These are phyloP conservation scores for Hymenoscyphus repandus DNA, from an alignment of 2,329 filamentous ascomycete species.

Conservation along the genomic window DNA sequence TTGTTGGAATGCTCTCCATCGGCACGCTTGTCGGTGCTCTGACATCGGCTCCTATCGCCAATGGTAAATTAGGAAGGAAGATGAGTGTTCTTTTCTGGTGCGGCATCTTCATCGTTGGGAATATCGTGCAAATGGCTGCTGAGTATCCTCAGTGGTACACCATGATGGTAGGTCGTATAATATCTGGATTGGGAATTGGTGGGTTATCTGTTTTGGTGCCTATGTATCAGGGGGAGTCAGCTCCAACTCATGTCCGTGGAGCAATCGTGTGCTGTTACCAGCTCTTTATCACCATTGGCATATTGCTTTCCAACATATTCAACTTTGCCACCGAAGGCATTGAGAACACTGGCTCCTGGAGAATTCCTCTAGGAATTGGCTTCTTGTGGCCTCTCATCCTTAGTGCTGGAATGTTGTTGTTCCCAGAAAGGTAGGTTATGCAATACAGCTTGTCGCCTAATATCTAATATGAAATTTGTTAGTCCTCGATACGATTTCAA, in stretches of 20 bases:
- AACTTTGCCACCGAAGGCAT: conserved; percentile 64
- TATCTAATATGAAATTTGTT: neutral
- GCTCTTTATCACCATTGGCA: conserved; percentile 74
- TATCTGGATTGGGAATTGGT: conserved; percentile 73
- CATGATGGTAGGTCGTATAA: conserved; percentile 55
- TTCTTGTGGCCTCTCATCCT: conserved; percentile 76
- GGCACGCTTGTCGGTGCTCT: conserved; percentile 79
- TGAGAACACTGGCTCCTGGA: conserved; percentile 61
- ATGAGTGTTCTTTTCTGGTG: conserved; percentile 56
- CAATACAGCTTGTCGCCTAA: neutral
- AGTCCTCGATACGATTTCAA: neutral
- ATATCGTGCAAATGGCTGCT: conserved; percentile 59
- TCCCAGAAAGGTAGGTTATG: conserved; percentile 52
- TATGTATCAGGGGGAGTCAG: conserved; percentile 64
- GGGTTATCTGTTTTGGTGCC: conserved; percentile 77
- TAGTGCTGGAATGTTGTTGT: conserved; percentile 61
- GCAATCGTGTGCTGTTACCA: conserved; percentile 59
- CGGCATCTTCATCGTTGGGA: conserved; percentile 65
- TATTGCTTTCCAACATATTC: conserved; percentile 70
- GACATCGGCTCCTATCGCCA: conserved; percentile 65
- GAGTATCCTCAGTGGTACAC: conserved; percentile 37
- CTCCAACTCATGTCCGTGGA: conserved; percentile 66
- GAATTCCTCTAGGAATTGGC: conserved; percentile 75
- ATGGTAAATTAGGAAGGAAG: conserved; percentile 68
- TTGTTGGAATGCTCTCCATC: conserved; percentile 54